phyloP scores from a whole-genome alignment of 1,284 basidiomycete genomes.

The Takashimella koratensis region DNA sequence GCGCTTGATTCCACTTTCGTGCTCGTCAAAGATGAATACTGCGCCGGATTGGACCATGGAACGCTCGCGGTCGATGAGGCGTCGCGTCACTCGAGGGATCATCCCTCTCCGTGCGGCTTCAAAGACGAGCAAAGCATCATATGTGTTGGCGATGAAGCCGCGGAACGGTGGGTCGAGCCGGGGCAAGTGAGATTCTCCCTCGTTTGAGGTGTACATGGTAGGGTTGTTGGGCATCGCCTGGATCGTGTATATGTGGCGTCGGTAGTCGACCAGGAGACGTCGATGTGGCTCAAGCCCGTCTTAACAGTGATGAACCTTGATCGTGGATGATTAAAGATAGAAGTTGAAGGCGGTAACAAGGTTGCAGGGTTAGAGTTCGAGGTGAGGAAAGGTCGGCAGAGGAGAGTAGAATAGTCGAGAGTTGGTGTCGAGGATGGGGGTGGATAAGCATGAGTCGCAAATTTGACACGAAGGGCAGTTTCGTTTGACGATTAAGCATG shows the following conservation, averaged over 20 bases:
- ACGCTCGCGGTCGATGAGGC: constrained; percentile 86
- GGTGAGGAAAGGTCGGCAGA: too few species aligned
- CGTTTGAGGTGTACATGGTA: constrained; percentile 7
- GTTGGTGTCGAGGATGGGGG: background rate
- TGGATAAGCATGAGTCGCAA: background rate
- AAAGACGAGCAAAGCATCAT: constrained; percentile 91
- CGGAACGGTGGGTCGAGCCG: constrained; percentile 77
- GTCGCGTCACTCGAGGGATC: constrained; percentile 88
- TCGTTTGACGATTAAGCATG: background rate
- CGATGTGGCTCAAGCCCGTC: background rate
- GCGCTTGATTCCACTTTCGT: constrained; percentile 94
- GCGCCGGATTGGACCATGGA: constrained; percentile 90
- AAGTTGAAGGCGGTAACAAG: background rate
- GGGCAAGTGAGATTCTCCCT: constrained; percentile 19
- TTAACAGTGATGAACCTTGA: background rate
- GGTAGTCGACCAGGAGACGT: background rate
- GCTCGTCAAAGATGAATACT: constrained; percentile 97
- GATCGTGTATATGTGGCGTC: background rate
- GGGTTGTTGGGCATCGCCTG: background rate
- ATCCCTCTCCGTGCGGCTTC: constrained; percentile 86
- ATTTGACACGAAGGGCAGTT: background rate
- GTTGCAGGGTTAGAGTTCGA: too few species aligned
- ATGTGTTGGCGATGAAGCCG: constrained; percentile 91
- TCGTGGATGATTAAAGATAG: background rate
- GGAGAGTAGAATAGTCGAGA: too few species aligned